phyloP scores from a whole-genome alignment of 495 filamentous ascomycete genomes.

The Trichoderma asperelloides region DNA sequence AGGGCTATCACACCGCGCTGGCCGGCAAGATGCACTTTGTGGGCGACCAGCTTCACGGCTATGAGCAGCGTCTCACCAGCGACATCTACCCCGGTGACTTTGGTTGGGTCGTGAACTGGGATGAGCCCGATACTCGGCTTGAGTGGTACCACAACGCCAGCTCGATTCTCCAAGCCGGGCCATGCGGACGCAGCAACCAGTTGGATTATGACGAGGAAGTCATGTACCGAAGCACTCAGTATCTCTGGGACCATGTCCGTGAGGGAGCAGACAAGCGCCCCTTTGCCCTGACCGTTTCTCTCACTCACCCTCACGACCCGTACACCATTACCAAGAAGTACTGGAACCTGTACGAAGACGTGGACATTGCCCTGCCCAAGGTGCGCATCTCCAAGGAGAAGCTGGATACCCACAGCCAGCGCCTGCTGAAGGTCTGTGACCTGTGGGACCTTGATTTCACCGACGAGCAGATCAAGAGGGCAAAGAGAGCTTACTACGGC shows the following conservation, averaged over 20 bases:
- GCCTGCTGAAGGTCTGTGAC: conserved; percentile 72
- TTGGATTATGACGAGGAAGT: conserved; percentile 93
- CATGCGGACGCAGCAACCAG: conserved; percentile 79
- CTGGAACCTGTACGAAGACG: conserved; percentile 80
- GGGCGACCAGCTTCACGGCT: conserved; percentile 85
- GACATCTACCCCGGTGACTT: conserved; percentile 90
- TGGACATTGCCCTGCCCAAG: conserved; percentile 75
- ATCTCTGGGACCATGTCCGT: conserved; percentile 73
- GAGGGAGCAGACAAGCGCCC: conserved; percentile 57
- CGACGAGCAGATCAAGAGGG: conserved; percentile 69
- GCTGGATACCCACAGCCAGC: conserved; percentile 73
- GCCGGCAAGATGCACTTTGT: conserved; percentile 96
- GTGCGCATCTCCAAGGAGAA: conserved; percentile 64
- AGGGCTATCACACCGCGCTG: conserved; percentile 80
- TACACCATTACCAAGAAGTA: conserved; percentile 83
- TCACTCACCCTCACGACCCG: conserved; percentile 87
- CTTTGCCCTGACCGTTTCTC: conserved; percentile 79
- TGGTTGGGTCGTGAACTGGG: conserved; percentile 87
- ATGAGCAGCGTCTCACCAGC: conserved; percentile 77
- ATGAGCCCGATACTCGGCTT: conserved; percentile 68
- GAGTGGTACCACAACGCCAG: conserved; percentile 93
- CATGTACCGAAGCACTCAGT: conserved; percentile 75
- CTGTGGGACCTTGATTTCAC: conserved; percentile 67
- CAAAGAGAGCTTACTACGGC: conserved; percentile 77
- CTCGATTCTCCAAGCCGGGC: conserved; percentile 76